phyloP scores from a whole-genome alignment of 805 yeast species.

The Isabelozyma gotoi region DNA sequence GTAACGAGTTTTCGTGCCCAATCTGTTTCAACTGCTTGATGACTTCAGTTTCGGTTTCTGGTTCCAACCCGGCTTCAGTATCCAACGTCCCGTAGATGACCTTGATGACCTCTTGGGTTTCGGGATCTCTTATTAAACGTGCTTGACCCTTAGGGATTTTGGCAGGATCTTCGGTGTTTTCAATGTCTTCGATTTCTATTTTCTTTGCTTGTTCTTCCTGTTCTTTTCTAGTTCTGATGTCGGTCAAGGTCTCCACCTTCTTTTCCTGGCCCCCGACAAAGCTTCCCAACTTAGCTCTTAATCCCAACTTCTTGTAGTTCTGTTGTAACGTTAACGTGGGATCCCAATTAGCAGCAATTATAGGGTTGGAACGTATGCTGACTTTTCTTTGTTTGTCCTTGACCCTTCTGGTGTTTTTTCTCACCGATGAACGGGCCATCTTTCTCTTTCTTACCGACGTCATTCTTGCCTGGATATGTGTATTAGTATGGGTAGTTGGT shows the following conservation, averaged over 20 bases:
- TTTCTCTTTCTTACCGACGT: conserved; percentile 82
- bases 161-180: conserved; percentile 49
- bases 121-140: conserved; percentile 65
- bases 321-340: conserved; percentile 75
- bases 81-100: conserved; percentile 72
- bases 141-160: conserved; percentile 80
- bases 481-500: neutral
- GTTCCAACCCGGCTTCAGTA: conserved; percentile 15
- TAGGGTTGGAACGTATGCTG: conserved; percentile 68
- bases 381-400: conserved; percentile 72
- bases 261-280: conserved; percentile 83
- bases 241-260: conserved; percentile 40
- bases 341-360: conserved; percentile 92
- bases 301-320: conserved; percentile 81
- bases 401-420: conserved; percentile 65
- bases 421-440: conserved; percentile 70
- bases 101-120: conserved; percentile 60
- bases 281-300: conserved; percentile 61
- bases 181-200: conserved; percentile 32
- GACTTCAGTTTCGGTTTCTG: conserved; percentile 49
- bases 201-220: conserved; percentile 7
- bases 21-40: conserved; percentile 65
- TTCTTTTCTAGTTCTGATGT: conserved; percentile 31
- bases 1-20: conserved; percentile 44
- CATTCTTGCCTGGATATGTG: conserved; percentile 46